Conservation (phyloP, 1,284 basidiomycete genomes). For the Baeospora myosura region DNA sequence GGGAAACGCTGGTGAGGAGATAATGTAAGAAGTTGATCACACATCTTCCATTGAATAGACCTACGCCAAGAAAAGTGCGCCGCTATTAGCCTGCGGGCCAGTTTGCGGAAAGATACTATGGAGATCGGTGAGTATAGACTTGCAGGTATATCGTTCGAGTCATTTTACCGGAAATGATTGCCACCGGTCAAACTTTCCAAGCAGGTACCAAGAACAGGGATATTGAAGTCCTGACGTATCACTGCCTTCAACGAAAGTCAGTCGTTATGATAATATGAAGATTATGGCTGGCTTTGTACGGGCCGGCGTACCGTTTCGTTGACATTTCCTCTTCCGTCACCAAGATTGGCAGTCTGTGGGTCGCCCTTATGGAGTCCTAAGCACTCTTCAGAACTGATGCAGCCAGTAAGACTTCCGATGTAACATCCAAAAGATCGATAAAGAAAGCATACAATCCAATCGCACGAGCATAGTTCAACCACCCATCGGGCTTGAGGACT, state of each 20-base stretch:
- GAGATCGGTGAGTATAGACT: too few species aligned
- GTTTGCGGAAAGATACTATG: slow-evolving; percentile 56
- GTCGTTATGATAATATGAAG: too few species aligned
- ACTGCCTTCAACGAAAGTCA: neutral
- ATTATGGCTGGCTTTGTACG: neutral
- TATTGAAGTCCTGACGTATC: neutral
- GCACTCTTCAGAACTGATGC: slow-evolving; percentile 53
- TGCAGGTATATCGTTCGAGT: too few species aligned
- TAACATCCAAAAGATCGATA: neutral
- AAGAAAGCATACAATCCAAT: slow-evolving; percentile 46
- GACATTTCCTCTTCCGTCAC: slow-evolving; percentile 3
- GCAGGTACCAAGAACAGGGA: neutral
- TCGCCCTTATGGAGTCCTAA: slow-evolving; percentile 54
- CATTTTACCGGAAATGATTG: neutral
- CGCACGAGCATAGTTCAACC: slow-evolving; percentile 52
- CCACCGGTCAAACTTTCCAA: neutral
- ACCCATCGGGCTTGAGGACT: slow-evolving; percentile 48
- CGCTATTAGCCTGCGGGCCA: slow-evolving; percentile 44
- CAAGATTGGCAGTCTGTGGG: slow-evolving; percentile 20
- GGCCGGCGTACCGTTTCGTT: neutral
- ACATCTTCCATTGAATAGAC: slow-evolving; percentile 17
- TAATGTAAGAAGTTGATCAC: slow-evolving; percentile 6
- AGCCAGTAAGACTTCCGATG: slow-evolving; percentile 1
- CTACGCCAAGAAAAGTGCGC: slow-evolving; percentile 61
- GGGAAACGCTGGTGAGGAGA: slow-evolving; percentile 44